Base-by-base conservation (phyloP, 225 moss, liverwort and hornwort species). In the Bryoerythrophyllum caledonicum region DNA sequence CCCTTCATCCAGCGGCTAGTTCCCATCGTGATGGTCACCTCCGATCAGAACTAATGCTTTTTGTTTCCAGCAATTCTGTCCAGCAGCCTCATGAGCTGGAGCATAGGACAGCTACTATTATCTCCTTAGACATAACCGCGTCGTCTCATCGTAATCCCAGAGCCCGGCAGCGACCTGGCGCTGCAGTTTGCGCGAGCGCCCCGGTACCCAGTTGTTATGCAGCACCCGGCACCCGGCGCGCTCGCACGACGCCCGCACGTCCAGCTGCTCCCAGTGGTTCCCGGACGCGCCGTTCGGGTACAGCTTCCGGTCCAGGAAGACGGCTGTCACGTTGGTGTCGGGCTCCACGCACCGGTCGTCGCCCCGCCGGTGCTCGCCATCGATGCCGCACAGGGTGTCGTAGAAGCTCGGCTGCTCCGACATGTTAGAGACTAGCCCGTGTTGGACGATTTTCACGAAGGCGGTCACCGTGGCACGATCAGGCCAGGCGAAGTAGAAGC, bases 351-450 rank as follows among this genome's bases (percentile, higher is more conserved):
- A 99, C 16, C 61, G 63, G 19, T 87, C 82, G 21, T 86, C 77
- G 35, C 95, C 92, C 48, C 87, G 83, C 19, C 86, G 84, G 68
- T 84, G 81, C 37, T 71, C 64, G 4, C 93, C 95, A n/a, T 75
- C 82, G 51, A 65, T 28, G 28, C 99, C 99, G 71, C 99, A 99
- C 71, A 99, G 80, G 19, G 85, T 89, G 77, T 95, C 93, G 75
- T 99, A 99, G 82, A 99, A 99, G 77, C 99, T 99, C 10, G 99
- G 99, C 79, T 99, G 99, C 75, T 99, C 99, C 62, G 99, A 99
- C 88, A 85, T 78, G 7, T 83, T 58, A 8, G 99, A 95, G 20
- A 71, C 27, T 16, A 85, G 30, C 0, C 86, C 95, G 63, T 99
- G 99, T 71, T 79, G 83, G 27, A 99, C 87, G 21, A 99, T 95